phyloP scores from a whole-genome alignment of 108 stramenopile genomes.

The Fragilaria crotonensis region DNA sequence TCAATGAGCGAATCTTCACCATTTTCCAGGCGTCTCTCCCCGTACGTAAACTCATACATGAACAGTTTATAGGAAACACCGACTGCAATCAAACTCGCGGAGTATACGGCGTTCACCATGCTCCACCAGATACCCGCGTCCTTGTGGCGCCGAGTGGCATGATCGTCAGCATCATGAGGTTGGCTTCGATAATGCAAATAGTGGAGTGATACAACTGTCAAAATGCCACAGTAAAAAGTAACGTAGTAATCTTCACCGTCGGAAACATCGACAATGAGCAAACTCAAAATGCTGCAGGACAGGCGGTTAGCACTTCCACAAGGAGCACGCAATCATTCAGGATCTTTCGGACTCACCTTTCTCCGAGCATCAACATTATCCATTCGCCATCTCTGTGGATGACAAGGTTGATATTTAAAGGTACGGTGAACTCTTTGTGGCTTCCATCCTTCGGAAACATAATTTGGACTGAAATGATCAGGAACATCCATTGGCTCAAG shows the following conservation, averaged over 20 bases:
- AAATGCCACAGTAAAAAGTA: constrained; percentile 35
- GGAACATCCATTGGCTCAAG: not conserved
- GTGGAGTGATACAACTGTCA: constrained; percentile 36
- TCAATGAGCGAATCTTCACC: not conserved
- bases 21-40: not conserved
- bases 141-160: constrained; percentile 32
- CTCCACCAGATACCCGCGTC: constrained; percentile 15
- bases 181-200: constrained; percentile 43
- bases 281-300: constrained; percentile 29
- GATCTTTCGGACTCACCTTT: constrained; percentile 7
- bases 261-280: constrained; percentile 28
- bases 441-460: constrained; percentile 19
- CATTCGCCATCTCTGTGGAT: constrained; percentile 73
- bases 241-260: constrained; percentile 22
- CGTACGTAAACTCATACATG: constrained; percentile 14
- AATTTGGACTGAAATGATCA: constrained; percentile 6
- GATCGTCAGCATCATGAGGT: constrained; percentile 38
- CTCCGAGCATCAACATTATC: constrained; percentile 61
- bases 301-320: too few relatives aligned
- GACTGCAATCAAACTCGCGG: constrained; percentile 23
- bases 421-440: constrained; percentile 38
- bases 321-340: too few relatives aligned
- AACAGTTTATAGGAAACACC: constrained; percentile 41
- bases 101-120: constrained; percentile 15
- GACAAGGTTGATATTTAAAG: constrained; percentile 51